phyloP scores from a whole-genome alignment of 129 eudicot species.

The Arctium lappa region DNA sequence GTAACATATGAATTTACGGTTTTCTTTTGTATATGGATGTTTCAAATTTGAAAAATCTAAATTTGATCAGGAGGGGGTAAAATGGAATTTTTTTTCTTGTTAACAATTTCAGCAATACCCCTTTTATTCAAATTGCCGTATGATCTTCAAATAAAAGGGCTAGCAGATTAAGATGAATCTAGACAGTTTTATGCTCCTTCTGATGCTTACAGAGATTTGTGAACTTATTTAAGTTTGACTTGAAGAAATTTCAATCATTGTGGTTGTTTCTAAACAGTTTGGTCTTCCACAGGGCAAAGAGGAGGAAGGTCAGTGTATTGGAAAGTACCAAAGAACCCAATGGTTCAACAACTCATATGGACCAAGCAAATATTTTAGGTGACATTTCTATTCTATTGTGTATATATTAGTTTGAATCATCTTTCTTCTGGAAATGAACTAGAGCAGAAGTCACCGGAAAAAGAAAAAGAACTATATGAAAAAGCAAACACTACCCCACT shows the following conservation, averaged over 20 bases:
- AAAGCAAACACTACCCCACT: neutral
- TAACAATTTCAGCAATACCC: neutral
- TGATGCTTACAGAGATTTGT: neutral
- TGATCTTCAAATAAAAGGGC: neutral
- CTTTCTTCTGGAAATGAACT: neutral
- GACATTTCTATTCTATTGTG: slow-evolving; percentile 16
- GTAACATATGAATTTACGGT: neutral
- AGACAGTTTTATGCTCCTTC: neutral
- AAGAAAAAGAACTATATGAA: neutral
- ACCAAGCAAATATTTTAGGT: slow-evolving; percentile 33
- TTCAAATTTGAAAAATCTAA: neutral
- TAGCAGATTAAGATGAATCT: neutral
- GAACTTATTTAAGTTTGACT: neutral
- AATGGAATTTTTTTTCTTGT: neutral
- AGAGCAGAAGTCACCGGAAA: neutral
- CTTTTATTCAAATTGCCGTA: neutral
- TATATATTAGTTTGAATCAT: slow-evolving; percentile 3
- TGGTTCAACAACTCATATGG: slow-evolving; percentile 38
- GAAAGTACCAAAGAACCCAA: slow-evolving; percentile 31
- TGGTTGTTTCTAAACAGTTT: slow-evolving; percentile 1
- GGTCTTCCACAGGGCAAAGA: slow-evolving; percentile 42
- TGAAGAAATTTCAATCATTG: neutral
- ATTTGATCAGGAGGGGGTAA: neutral
- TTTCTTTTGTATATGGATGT: neutral
- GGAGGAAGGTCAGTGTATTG: slow-evolving; percentile 50